Evolutionary conservation across 106 monocot genomes (phyloP), one percentile per base, ranked within the genome.

Genomic region (Narthecium ossifragum): DNA sequence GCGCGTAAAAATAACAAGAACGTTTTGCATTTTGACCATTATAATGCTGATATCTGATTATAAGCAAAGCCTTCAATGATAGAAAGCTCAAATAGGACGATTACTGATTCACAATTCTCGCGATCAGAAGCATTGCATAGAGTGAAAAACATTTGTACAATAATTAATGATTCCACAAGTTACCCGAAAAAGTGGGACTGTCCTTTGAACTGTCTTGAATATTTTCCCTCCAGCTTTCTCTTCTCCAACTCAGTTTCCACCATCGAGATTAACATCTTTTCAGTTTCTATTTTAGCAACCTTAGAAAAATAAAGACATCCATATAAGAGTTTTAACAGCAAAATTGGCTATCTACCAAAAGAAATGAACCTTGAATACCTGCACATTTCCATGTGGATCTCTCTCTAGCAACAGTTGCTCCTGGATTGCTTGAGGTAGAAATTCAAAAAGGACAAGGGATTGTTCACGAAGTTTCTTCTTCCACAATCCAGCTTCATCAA

Each of bases 271-370:
- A 92, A 75, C 92, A 92, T 92, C 65, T 92, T 92, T 65, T 92
- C 92, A 25, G 92, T 92, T 73, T 85, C 89, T 51, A 94, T 94
- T 83, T 86, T 94, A 27, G 94, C 94, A 72, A 94, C 94, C 94
- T 94, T 56, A 55, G 17, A 36, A 56, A 46, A 33, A 17, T 58
- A 29, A 53, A 64, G 36, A 31, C n/a, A n/a, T n/a, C n/a, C n/a
- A n/a, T n/a, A n/a, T n/a, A n/a, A n/a, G n/a, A n/a, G n/a, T n/a
- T n/a, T n/a, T n/a, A n/a, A n/a, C n/a, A n/a, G n/a, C n/a, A n/a
- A n/a, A 41, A 61, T 17, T 26, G 58, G 27, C 14, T 14, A 45
- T 28, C 23, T 17, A 43, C 43, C 18, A 43, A 6, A 37, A 11
- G 11, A 37, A 43, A 43, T 11, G 14, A 0, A 43, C 18, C 18